Percentiles rank a stretch among this genome's conserved stretches.
Conservation (phyloP, 805 yeast genomes). For the Kluyveromyces aestuarii region DNA sequence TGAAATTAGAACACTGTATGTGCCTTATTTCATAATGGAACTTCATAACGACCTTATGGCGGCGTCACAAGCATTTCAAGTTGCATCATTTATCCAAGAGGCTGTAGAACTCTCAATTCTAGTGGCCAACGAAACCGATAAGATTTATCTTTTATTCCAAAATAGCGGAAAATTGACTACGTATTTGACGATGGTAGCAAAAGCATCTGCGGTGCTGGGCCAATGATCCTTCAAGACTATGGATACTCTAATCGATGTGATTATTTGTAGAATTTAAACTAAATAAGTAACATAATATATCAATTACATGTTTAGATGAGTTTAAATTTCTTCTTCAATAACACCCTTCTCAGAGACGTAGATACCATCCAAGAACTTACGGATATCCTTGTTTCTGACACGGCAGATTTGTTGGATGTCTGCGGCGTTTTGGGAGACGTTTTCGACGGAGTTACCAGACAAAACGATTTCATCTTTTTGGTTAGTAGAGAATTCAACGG, state of each 20-base stretch:
- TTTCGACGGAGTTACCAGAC: slow-evolving; percentile 93
- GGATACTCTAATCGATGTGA: background rate
- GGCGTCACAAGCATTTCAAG: slow-evolving; percentile 29
- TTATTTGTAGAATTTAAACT: background rate
- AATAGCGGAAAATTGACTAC: slow-evolving; percentile 46
- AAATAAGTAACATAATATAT: background rate
- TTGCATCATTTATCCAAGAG: slow-evolving; percentile 39
- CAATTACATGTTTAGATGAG: slow-evolving; percentile 1
- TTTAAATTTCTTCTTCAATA: slow-evolving; percentile 51
- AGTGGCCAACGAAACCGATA: slow-evolving; percentile 59
- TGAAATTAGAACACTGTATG: slow-evolving; percentile 56
- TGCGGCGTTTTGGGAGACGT: slow-evolving; percentile 97
- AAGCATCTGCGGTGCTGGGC: slow-evolving; percentile 12
- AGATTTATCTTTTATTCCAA: slow-evolving; percentile 53
- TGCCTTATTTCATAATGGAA: slow-evolving; percentile 65
- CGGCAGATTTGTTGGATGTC: slow-evolving; percentile 96
- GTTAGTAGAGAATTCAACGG: slow-evolving; percentile 66
- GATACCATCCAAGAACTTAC: slow-evolving; percentile 99
- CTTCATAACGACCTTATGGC: slow-evolving; percentile 47
- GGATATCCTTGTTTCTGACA: slow-evolving; percentile 99
- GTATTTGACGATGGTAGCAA: slow-evolving; percentile 44
- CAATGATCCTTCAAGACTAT: background rate
- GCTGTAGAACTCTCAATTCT: slow-evolving; percentile 53
- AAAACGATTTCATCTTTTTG: slow-evolving; percentile 93
- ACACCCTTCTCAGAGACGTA: slow-evolving; percentile 94